Percentiles rank a stretch among this genome's conserved stretches.
These are phyloP conservation scores for Silene coronaria DNA, from an alignment of 179 eudicot species.

Conservation along the genomic window DNA sequence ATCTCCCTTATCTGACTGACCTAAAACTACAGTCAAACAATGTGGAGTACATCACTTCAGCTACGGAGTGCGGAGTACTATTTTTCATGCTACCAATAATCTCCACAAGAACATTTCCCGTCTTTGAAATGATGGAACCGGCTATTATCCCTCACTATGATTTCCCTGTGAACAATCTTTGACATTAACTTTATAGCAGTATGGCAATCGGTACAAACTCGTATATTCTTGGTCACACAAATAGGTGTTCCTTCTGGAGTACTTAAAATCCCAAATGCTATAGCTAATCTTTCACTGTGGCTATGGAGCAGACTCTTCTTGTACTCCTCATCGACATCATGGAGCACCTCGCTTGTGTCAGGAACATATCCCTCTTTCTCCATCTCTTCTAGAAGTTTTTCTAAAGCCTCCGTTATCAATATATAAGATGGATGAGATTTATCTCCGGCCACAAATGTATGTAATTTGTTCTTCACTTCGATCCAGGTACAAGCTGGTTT, in stretches of 20 bases:
- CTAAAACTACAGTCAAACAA: too few species aligned
- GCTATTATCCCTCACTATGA: slow-evolving; percentile 45
- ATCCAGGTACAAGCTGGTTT: slow-evolving; percentile 74
- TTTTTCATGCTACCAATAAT: slow-evolving; percentile 37
- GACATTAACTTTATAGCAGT: slow-evolving; percentile 48
- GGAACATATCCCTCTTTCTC: slow-evolving; percentile 61
- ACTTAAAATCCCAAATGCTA: slow-evolving; percentile 49
- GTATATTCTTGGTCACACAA: slow-evolving; percentile 52
- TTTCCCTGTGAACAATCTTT: slow-evolving; percentile 38
- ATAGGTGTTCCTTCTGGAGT: slow-evolving; percentile 54
- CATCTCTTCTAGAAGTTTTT: slow-evolving; percentile 42
- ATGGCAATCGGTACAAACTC: slow-evolving; percentile 57
- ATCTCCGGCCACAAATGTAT: slow-evolving; percentile 64
- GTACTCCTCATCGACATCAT: slow-evolving; percentile 58
- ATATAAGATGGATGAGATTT: slow-evolving; percentile 49
- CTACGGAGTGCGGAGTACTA: neutral
- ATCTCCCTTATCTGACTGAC: too few species aligned
- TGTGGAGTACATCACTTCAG: neutral
- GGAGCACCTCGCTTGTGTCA: slow-evolving; percentile 51
- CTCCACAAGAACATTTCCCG: slow-evolving; percentile 47
- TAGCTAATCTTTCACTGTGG: slow-evolving; percentile 64
- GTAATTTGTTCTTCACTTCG: slow-evolving; percentile 50
- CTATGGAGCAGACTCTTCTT: slow-evolving; percentile 36
- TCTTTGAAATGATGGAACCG: slow-evolving; percentile 51
- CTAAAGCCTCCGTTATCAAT: slow-evolving; percentile 37